Evolutionary conservation across 108 stramenopile species (phyloP), one percentile per base, ranked within the genome.

Genomic region (Fragilaria crotonensis): DNA sequence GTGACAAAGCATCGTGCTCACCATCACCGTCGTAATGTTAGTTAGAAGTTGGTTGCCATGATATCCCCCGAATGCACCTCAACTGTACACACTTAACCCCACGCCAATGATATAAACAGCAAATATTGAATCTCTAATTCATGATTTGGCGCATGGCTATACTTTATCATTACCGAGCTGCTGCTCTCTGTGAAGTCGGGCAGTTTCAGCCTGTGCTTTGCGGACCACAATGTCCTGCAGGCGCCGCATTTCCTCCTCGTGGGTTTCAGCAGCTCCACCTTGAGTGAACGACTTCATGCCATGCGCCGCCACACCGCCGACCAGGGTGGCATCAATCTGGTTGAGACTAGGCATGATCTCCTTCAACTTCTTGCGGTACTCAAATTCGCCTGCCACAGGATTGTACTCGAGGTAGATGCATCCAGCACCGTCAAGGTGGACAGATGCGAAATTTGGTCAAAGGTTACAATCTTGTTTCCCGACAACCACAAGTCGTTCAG

Each of bases 361-460:
- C 25, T 71, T 73, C 22, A 94, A 48, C 59, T 70, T 77, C 67
- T 85, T 89, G 5, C 93, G 64, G 73, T 94, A 94, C 55, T 90
- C 87, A 63, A 83, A 87, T 45, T 97, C 96, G 45, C 77, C 70
- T 19, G 80, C 85, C 14, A 97, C 63, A 1, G 96, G 95, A 64
- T 96, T 97, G 72, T 96, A 95, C 72, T 99, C 98, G 57, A 99
- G 72, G 70, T 99, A 99, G 4, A 99, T 11, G 88, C 92, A 26
- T 86, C 79, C 72, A 99, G 70, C n/a, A 54, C 48, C 27, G 65
- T 57, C 11, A 77, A 49, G 44, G 59, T 54, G 33, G 72, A 62
- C 25, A 93, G 41, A 11, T 72, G 68, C 46, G 78, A 60, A 5
- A 97, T 68, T 54, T 85, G 95, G 4, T 77, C 75, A 63, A 94